These are phyloP conservation scores for Emmonsiellopsis sp. DNA, from an alignment of 2,329 filamentous ascomycete species.

Conservation along the genomic window DNA sequence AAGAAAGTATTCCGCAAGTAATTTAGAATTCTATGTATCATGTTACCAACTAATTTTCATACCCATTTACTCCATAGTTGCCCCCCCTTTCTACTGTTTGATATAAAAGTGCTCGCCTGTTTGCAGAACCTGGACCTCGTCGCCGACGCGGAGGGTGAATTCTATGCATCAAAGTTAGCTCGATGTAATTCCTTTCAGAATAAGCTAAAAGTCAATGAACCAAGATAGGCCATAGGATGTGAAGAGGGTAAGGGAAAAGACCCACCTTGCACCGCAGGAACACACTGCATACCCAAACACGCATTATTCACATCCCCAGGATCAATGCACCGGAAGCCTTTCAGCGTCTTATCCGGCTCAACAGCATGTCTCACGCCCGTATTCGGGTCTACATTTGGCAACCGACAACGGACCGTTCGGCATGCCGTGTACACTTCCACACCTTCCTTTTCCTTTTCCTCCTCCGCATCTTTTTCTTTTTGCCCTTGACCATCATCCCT, in stretches of 20 bases:
- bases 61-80: not conserved
- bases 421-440: conserved; percentile 41
- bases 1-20: no score
- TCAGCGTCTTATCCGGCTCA: conserved; percentile 44
- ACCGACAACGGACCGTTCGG: conserved; percentile 48
- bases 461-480: not conserved
- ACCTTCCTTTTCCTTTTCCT: not conserved
- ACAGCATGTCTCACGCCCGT: conserved; percentile 40
- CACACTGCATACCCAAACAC: conserved; percentile 47
- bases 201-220: not conserved
- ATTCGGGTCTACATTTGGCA: conserved; percentile 51
- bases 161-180: conserved; percentile 12
- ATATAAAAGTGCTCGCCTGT: conserved; percentile 37
- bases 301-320: conserved; percentile 39
- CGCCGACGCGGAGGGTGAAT: conserved; percentile 29
- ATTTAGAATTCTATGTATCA: no score
- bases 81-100: conserved; percentile 10
- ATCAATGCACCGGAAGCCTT: conserved; percentile 43
- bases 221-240: not conserved
- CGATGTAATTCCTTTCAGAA: not conserved
- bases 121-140: conserved; percentile 32
- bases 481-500: conserved; percentile 14
- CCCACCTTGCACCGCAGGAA: conserved; percentile 23
- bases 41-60: not conserved
- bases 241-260: conserved; percentile 4